Evolutionary conservation across 1,284 basidiomycete species (phyloP).

Genomic region (Malassezia slooffiae): DNA sequence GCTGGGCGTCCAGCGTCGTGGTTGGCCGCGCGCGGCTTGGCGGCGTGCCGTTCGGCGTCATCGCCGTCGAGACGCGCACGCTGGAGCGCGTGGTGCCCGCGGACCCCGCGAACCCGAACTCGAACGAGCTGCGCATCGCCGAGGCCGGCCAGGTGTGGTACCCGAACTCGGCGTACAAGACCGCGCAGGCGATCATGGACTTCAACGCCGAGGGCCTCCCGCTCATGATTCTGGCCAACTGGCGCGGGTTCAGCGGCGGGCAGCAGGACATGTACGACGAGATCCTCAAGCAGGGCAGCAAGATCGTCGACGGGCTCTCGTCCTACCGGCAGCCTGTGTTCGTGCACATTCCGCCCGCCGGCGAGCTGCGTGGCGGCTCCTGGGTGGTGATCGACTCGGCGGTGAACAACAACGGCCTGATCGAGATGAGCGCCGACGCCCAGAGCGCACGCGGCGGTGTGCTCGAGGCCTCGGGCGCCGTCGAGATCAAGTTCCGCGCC

Average conservation of each 20-base stretch:
- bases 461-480: conserved; percentile 83
- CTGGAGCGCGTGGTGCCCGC: conserved; percentile 94
- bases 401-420: conserved; percentile 82
- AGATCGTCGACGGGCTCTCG: conserved; percentile 91
- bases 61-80: conserved; percentile 93
- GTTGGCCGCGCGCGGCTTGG: conserved; percentile 90
- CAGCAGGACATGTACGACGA: conserved; percentile 79
- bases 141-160: conserved; percentile 99
- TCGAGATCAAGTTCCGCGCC: conserved; percentile 54
- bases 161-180: conserved; percentile 99
- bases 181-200: conserved; percentile 96
- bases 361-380: conserved; percentile 95
- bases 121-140: conserved; percentile 95
- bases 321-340: conserved; percentile 98
- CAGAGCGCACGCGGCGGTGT: conserved; percentile 85
- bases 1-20: conserved; percentile 46
- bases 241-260: conserved; percentile 99
- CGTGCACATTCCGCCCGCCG: conserved; percentile 96
- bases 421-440: conserved; percentile 81
- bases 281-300: conserved; percentile 48
- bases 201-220: conserved; percentile 94
- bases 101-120: conserved; percentile 95
- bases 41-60: conserved; percentile 94
- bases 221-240: conserved; percentile 97
- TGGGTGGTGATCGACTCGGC: conserved; percentile 98